A percentile compares a stretch with the other conserved stretches of the same genome.
Conservation (phyloP, 306 rosid species). For the Abrus pulchellus region DNA sequence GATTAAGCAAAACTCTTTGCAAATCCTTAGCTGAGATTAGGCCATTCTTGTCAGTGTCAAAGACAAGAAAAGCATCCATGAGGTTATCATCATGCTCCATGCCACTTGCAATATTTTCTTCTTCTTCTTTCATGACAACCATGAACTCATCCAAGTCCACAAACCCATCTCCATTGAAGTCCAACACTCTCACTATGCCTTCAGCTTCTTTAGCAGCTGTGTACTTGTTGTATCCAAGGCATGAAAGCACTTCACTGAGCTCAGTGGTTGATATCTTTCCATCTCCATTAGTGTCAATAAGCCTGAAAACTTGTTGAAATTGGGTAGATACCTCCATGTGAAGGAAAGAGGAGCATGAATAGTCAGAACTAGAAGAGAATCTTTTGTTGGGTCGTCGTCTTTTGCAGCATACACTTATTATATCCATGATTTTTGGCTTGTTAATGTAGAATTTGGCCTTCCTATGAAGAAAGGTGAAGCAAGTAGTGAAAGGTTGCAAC, state of each 20-base stretch:
- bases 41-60: slow-evolving; percentile 69
- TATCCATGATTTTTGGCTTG: slow-evolving; percentile 25
- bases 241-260: slow-evolving; percentile 59
- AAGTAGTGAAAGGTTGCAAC: slow-evolving; percentile 50
- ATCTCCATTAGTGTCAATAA: slow-evolving; percentile 70
- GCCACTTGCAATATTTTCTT: neutral
- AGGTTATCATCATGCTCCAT: slow-evolving; percentile 46
- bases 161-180: slow-evolving; percentile 74
- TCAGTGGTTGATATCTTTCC: slow-evolving; percentile 72
- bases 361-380: slow-evolving; percentile 50
- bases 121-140: slow-evolving; percentile 54
- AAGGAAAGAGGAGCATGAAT: slow-evolving; percentile 52
- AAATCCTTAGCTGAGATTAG: slow-evolving; percentile 71
- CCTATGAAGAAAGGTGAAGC: slow-evolving; percentile 55
- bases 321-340: slow-evolving; percentile 65
- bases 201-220: slow-evolving; percentile 66
- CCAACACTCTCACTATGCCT: slow-evolving; percentile 65
- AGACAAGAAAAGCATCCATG: slow-evolving; percentile 75
- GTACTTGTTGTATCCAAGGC: slow-evolving; percentile 60
- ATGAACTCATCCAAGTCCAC: slow-evolving; percentile 80
- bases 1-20: slow-evolving; percentile 59
- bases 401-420: slow-evolving; percentile 19
- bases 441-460: slow-evolving; percentile 42
- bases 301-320: slow-evolving; percentile 68
- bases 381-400: slow-evolving; percentile 39